Conservation (phyloP, 352 stramenopile genomes). For the Phytophthora meadii region DNA sequence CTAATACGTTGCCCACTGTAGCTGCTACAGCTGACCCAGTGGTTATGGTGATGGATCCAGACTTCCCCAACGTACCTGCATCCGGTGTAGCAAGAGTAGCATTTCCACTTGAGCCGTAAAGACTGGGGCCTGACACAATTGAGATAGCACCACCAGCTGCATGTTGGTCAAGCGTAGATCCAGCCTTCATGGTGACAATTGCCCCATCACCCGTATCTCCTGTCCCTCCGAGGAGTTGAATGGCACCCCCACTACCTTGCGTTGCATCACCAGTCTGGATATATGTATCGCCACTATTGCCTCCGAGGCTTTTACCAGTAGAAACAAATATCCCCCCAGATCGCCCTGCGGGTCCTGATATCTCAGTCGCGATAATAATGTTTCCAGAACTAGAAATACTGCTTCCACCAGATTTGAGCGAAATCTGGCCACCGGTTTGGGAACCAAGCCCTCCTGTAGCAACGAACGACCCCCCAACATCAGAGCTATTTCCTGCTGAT, state of each 20-base stretch:
- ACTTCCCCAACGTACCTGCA: slow-evolving; percentile 22
- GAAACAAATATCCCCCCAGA: slow-evolving; percentile 25
- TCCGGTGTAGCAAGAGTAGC: slow-evolving; percentile 21
- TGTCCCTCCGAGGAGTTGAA: slow-evolving; percentile 29
- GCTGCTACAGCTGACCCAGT: slow-evolving; percentile 14
- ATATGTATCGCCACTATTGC: slow-evolving; percentile 30
- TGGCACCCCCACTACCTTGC: slow-evolving; percentile 35
- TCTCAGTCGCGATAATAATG: slow-evolving; percentile 17
- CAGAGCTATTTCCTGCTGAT: slow-evolving; percentile 34
- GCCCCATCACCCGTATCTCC: slow-evolving; percentile 31
- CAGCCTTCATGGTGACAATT: slow-evolving; percentile 30
- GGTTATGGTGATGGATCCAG: slow-evolving; percentile 19
- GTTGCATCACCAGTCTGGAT: slow-evolving; percentile 38
- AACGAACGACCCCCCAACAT: slow-evolving; percentile 28
- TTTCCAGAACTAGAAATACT: slow-evolving; percentile 32
- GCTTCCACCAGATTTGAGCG: slow-evolving; percentile 27
- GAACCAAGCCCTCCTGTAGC: slow-evolving; percentile 28
- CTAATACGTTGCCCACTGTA: slow-evolving; percentile 15
- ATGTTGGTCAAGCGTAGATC: slow-evolving; percentile 26
- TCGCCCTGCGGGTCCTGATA: slow-evolving; percentile 24
- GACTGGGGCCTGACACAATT: slow-evolving; percentile 16
- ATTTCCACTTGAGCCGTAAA: slow-evolving; percentile 31
- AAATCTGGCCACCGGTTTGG: slow-evolving; percentile 35
- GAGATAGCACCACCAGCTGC: slow-evolving; percentile 23
- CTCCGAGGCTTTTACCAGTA: slow-evolving; percentile 31